Conservation (phyloP, 306 rosid species). For the Begonia loranthoides region DNA sequence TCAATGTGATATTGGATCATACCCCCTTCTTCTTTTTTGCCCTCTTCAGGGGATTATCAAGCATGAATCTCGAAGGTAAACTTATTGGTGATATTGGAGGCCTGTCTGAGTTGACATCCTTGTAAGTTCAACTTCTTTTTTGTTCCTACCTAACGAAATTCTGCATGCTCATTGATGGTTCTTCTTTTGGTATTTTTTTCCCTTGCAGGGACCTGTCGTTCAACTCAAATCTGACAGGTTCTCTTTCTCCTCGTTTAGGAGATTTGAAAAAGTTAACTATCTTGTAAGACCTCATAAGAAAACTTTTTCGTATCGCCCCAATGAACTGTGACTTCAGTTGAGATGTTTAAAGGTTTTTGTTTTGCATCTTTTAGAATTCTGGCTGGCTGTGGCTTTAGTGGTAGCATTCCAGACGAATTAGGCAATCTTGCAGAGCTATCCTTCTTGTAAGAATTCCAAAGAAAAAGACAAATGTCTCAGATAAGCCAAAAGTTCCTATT, state of each 20-base stretch:
- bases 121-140: slow-evolving; percentile 29
- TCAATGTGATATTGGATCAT: no score
- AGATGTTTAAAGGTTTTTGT: background rate
- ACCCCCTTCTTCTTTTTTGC: background rate
- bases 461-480: background rate
- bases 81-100: slow-evolving; percentile 49
- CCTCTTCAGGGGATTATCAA: slow-evolving; percentile 38
- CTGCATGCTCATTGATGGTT: background rate
- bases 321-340: slow-evolving; percentile 2
- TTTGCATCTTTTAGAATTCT: slow-evolving; percentile 49
- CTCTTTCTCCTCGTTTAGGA: slow-evolving; percentile 41
- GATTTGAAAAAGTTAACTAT: slow-evolving; percentile 37
- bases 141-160: background rate
- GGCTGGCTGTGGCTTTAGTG: slow-evolving; percentile 84
- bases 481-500: background rate
- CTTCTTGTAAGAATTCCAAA: slow-evolving; percentile 54
- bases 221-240: slow-evolving; percentile 41
- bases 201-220: slow-evolving; percentile 55
- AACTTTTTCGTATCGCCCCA: slow-evolving; percentile 8
- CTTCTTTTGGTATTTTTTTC: background rate
- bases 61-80: slow-evolving; percentile 44
- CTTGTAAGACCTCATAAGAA: slow-evolving; percentile 42
- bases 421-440: slow-evolving; percentile 65
- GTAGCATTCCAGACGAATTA: slow-evolving; percentile 61
- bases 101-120: slow-evolving; percentile 47